A percentile compares a stretch with the other conserved stretches of the same genome.
Evolutionary conservation across 2,329 filamentous ascomycete genomes (phyloP).

Genomic region (Trichoderma guizhouense): DNA sequence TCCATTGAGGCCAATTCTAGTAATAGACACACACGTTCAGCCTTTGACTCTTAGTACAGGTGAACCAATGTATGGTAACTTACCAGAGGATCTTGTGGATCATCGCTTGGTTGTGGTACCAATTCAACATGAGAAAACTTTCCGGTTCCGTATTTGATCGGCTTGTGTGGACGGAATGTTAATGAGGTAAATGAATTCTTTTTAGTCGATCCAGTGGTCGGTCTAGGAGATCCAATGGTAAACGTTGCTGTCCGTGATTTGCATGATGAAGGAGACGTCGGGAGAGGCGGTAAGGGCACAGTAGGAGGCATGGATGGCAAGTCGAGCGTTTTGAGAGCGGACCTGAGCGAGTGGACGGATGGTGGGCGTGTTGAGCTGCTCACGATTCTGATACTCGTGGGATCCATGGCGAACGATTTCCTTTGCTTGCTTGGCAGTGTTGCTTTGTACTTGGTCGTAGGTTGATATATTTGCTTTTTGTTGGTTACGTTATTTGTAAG

Average conservation of each 20-base stretch:
- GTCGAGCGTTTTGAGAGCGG: slow-evolving; percentile 1
- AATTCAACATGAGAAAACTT: slow-evolving; percentile 44
- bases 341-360: slow-evolving; percentile 17
- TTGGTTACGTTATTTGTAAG: background rate
- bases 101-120: slow-evolving; percentile 54
- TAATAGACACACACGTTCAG: background rate
- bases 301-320: slow-evolving; percentile 15
- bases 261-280: background rate
- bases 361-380: slow-evolving; percentile 5
- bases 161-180: slow-evolving; percentile 25
- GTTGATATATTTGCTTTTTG: background rate
- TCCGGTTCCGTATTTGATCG: slow-evolving; percentile 48
- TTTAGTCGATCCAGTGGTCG: background rate
- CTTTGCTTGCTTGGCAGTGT: background rate
- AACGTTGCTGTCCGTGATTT: slow-evolving; percentile 9
- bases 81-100: slow-evolving; percentile 53
- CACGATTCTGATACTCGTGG: background rate
- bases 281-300: slow-evolving; percentile 14
- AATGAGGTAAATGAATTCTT: slow-evolving; percentile 20
- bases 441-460: background rate
- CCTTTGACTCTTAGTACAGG: too few species aligned
- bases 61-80: slow-evolving; percentile 21
- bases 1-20: slow-evolving; percentile 56
- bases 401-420: slow-evolving; percentile 16
- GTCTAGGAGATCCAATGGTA: background rate